Conservation (phyloP, 2,329 filamentous ascomycete species). For the Trematosphaeria pertusa region DNA sequence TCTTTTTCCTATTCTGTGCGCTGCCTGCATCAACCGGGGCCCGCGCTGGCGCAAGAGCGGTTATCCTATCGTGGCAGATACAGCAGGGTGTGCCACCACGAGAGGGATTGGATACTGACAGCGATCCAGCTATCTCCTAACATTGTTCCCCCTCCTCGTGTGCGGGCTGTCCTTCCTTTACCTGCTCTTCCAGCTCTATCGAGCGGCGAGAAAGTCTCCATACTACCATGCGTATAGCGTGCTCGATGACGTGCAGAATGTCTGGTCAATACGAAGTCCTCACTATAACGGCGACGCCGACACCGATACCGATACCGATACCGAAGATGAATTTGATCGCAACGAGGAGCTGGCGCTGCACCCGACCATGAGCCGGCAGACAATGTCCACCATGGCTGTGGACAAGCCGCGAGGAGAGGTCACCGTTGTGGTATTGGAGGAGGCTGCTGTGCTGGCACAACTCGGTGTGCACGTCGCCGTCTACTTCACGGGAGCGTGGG, state of each 20-base stretch:
- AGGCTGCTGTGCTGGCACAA: slow-evolving; percentile 74
- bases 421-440: slow-evolving; percentile 74
- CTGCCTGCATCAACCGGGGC: too few relatives aligned
- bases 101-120: too few relatives aligned
- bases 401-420: slow-evolving; percentile 79
- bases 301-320: slow-evolving; percentile 52
- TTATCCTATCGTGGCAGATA: too few relatives aligned
- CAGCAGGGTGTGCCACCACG: too few relatives aligned
- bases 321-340: slow-evolving; percentile 67
- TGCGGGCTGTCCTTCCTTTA: slow-evolving; percentile 74
- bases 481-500: slow-evolving; percentile 67
- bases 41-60: too few relatives aligned
- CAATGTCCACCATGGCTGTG: slow-evolving; percentile 67
- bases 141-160: slow-evolving; percentile 77
- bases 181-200: slow-evolving; percentile 66
- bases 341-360: slow-evolving; percentile 63
- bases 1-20: slow-evolving; percentile 20
- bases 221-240: slow-evolving; percentile 65
- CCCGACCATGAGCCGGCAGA: slow-evolving; percentile 59
- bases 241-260: slow-evolving; percentile 55
- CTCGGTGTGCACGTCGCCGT: slow-evolving; percentile 72
- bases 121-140: slow-evolving; percentile 82
- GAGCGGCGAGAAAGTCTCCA: slow-evolving; percentile 61
- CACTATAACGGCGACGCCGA: slow-evolving; percentile 45
- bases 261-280: slow-evolving; percentile 41